These are phyloP conservation scores for Suillus spraguei DNA, from an alignment of 768 basidiomycete genomes.

Conservation along the genomic window DNA sequence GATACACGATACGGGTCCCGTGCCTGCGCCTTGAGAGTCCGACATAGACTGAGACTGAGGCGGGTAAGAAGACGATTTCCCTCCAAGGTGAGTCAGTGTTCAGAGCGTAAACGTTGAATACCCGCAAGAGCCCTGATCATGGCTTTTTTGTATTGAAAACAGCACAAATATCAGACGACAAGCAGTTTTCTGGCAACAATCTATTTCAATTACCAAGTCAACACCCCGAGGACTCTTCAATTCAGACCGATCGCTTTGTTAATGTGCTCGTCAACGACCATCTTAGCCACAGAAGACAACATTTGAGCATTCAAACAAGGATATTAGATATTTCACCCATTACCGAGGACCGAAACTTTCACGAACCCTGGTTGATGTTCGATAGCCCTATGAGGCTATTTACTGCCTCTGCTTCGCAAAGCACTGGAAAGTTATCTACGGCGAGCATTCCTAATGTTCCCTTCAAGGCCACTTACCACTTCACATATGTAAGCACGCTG, in stretches of 20 bases:
- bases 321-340: too few relatives aligned
- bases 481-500: too few relatives aligned
- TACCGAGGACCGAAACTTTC: too few relatives aligned
- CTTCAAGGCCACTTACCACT: constrained; percentile 7
- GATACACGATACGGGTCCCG: neutral
- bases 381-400: constrained; percentile 26
- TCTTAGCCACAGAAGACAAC: constrained; percentile 2
- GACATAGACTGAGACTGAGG: too few relatives aligned
- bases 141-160: neutral
- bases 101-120: neutral
- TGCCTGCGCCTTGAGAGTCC: neutral
- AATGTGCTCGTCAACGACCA: constrained; percentile 11
- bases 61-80: neutral
- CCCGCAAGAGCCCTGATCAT: neutral
- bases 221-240: neutral
- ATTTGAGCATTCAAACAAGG: neutral
- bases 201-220: neutral
- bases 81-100: neutral
- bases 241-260: constrained; percentile 8
- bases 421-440: constrained; percentile 8
- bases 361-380: constrained; percentile 20
- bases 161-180: constrained; percentile 7
- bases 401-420: constrained; percentile 11
- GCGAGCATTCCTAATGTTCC: neutral
- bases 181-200: too few relatives aligned